Base-by-base conservation (phyloP, 805 yeast species). In the Candida xiaguanensis region DNA sequence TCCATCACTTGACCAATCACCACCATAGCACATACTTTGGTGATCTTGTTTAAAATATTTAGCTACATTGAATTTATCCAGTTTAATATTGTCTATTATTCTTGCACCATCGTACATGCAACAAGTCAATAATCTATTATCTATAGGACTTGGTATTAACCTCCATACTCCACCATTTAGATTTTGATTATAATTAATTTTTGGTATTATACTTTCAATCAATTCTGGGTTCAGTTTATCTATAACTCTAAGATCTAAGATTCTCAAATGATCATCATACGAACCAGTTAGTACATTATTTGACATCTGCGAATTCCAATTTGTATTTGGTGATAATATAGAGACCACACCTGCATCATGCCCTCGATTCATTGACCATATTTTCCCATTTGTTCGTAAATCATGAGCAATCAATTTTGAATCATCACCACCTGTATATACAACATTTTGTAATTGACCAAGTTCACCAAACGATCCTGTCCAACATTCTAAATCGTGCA, bases 91-190 rank as follows among this genome's bases (percentile, higher is more conserved):
- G 8, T 49, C 56, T 1, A 90, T 56, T 0, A 90, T 66, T 41
- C 89, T 70, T 1, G 95, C 96, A 13, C 99, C 99, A 48, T 87
- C 89, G 54, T 91, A 91, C 98, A 93, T 93, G 54, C 96, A 88
- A 57, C 97, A 90, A 0, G 82, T 79, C 36, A 91, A 62, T 0
- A 91, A 71, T 30, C 76, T 63, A 41, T 75, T 62, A 24, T 67
- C 68, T 0, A 47, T 39, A 0, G 79, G 76, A 14, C 77, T 68
- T 2, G 95, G 96, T 6, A 79, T 64, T 42, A 93, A 69, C 50
- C 96, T 68, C 99, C 99, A 91, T 2, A 91, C 98, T 1, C 99
- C 99, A 5, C 99, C 98, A 1, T 88, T 90, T 3, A 93, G 64
- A 34, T 81, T 74, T 20, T 67, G 58, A 31, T 65, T 63, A 11